Evolutionary conservation across 148 eudicot genomes (phyloP).

Genomic region (Simmondsia chinensis): DNA sequence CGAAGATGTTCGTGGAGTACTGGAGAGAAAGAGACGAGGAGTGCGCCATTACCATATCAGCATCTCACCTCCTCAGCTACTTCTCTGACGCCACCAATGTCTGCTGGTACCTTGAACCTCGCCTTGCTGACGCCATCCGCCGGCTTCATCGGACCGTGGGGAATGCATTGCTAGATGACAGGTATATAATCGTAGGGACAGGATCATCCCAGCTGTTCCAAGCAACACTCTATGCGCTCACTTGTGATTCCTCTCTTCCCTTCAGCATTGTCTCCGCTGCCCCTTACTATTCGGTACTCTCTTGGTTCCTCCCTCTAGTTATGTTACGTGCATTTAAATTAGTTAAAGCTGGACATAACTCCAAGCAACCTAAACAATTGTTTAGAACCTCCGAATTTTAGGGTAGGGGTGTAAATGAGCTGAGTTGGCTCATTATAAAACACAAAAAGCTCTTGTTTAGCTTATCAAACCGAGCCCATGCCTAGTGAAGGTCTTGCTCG

Average conservation of each 20-base stretch:
- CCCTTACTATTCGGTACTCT: conserved; percentile 59
- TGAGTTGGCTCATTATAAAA: too few relatives aligned
- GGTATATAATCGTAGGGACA: conserved; percentile 47
- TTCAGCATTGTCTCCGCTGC: conserved; percentile 42
- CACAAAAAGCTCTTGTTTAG: too few relatives aligned
- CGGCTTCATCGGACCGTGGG: conserved; percentile 37
- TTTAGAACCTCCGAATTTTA: too few relatives aligned
- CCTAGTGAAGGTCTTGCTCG: too few relatives aligned
- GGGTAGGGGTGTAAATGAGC: too few relatives aligned
- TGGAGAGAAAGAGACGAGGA: conserved; percentile 39
- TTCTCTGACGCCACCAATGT: conserved; percentile 20
- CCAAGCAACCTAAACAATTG: too few relatives aligned
- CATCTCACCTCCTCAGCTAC: conserved; percentile 50
- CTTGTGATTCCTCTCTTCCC: conserved; percentile 12
- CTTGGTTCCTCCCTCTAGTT: too few relatives aligned
- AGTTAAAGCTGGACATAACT: too few relatives aligned
- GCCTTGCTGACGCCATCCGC: conserved; percentile 35
- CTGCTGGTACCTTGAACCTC: conserved; percentile 53
- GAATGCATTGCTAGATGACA: conserved; percentile 35
- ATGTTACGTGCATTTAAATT: too few relatives aligned
- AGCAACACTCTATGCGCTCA: conserved; percentile 43
- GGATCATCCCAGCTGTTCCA: conserved; percentile 60
- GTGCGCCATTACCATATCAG: conserved; percentile 32
- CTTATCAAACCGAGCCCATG: too few relatives aligned
- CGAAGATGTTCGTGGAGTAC: conserved; percentile 38